A percentile compares a stretch with the other conserved stretches of the same genome.
These are phyloP conservation scores for Daldinia loculata DNA, from an alignment of 495 filamentous ascomycete species.

Conservation along the genomic window DNA sequence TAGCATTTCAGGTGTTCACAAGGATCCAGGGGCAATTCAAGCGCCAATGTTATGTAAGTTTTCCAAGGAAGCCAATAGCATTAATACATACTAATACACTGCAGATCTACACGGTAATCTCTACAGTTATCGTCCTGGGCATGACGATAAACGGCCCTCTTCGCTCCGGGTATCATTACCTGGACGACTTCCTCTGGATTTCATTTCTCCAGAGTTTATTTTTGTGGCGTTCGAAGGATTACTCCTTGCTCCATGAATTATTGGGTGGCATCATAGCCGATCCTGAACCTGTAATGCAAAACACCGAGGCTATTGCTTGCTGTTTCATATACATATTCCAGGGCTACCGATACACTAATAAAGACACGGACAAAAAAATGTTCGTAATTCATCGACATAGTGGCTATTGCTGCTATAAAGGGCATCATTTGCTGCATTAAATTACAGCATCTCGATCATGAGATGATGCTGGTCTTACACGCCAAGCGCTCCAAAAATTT, in stretches of 20 bases:
- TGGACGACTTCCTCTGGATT: constrained; percentile 4
- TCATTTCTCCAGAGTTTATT: background rate
- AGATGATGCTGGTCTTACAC: background rate
- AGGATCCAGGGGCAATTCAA: constrained; percentile 18
- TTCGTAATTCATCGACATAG: constrained; percentile 17
- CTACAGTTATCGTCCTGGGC: constrained; percentile 37
- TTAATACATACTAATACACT: constrained; percentile 3
- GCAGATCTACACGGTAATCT: background rate
- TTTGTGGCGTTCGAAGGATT: constrained; percentile 6
- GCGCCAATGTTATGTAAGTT: constrained; percentile 24
- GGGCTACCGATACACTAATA: constrained; percentile 13
- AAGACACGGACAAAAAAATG: constrained; percentile 5
- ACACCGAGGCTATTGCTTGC: constrained; percentile 24
- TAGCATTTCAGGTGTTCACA: constrained; percentile 34
- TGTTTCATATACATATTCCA: constrained; percentile 19
- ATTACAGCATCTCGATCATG: background rate
- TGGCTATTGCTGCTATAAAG: constrained; percentile 7
- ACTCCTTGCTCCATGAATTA: constrained; percentile 16
- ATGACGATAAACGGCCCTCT: constrained; percentile 40
- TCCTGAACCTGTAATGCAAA: constrained; percentile 18
- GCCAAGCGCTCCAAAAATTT: constrained; percentile 8
- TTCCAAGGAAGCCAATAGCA: background rate
- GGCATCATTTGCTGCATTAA: background rate
- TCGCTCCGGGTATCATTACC: constrained; percentile 16
- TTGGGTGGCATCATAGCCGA: constrained; percentile 12